Evolutionary conservation across 768 basidiomycete species (phyloP).

Genomic region (Amylocystis lapponica): DNA sequence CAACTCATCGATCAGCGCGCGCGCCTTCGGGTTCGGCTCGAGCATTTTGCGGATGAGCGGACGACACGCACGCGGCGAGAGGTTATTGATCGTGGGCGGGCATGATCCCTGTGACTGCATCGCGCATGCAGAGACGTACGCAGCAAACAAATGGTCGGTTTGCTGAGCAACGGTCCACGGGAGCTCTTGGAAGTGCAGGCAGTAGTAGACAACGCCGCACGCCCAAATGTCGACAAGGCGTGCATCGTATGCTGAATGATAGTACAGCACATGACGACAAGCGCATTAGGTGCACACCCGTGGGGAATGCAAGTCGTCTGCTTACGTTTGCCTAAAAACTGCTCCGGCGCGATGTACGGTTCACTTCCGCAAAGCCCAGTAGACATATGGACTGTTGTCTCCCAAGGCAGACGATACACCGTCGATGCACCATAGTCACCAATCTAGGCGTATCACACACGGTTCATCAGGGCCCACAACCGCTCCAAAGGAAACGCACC

Average conservation of each 20-base stretch:
- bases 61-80: slow-evolving; percentile 82
- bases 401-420: slow-evolving; percentile 99
- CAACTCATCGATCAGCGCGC: slow-evolving; percentile 76
- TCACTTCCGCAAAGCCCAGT: slow-evolving; percentile 97
- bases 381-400: slow-evolving; percentile 93
- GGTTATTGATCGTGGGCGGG: slow-evolving; percentile 77
- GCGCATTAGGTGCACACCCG: slow-evolving; percentile 34
- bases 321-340: slow-evolving; percentile 96
- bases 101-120: slow-evolving; percentile 38
- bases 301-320: slow-evolving; percentile 26
- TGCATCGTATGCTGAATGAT: slow-evolving; percentile 87
- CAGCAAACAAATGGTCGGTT: slow-evolving; percentile 72
- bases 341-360: slow-evolving; percentile 98
- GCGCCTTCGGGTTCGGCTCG: slow-evolving; percentile 82
- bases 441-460: slow-evolving; percentile 49
- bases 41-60: slow-evolving; percentile 87
- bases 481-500: slow-evolving; percentile 40
- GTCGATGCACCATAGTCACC: slow-evolving; percentile 98
- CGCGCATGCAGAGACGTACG: slow-evolving; percentile 61
- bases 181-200: slow-evolving; percentile 95
- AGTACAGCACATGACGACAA: slow-evolving; percentile 17
- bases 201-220: slow-evolving; percentile 95
- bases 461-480: slow-evolving; percentile 1
- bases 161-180: slow-evolving; percentile 95
- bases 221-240: slow-evolving; percentile 98